A percentile compares a stretch with the other conserved stretches of the same genome.
Evolutionary conservation across 2,329 filamentous ascomycete genomes (phyloP).

Genomic region (Sclerotinia subarctica): DNA sequence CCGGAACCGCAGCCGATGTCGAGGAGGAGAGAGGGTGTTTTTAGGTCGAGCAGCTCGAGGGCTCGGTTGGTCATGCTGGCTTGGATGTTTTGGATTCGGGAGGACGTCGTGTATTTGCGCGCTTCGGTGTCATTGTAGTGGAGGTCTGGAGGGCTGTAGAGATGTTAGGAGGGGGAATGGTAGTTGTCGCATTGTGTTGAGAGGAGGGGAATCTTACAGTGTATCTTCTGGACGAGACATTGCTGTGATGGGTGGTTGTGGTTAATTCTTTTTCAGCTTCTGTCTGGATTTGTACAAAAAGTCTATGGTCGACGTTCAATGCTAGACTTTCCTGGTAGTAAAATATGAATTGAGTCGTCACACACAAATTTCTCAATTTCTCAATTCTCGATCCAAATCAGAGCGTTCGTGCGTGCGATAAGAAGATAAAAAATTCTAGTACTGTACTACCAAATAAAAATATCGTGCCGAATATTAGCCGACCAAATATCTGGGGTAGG

Average conservation of each 20-base stretch:
- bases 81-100: slow-evolving; percentile 93
- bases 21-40: slow-evolving; percentile 79
- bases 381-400: not conserved
- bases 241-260: slow-evolving; percentile 39
- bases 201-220: slow-evolving; percentile 56
- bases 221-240: slow-evolving; percentile 98
- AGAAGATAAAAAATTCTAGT: slow-evolving; percentile 16
- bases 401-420: slow-evolving; percentile 7
- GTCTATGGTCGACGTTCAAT: not conserved
- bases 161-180: slow-evolving; percentile 13
- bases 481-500: slow-evolving; percentile 19
- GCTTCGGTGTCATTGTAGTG: slow-evolving; percentile 97
- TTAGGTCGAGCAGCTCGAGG: slow-evolving; percentile 82
- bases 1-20: slow-evolving; percentile 97
- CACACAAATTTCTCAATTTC: slow-evolving; percentile 9
- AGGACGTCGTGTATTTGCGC: slow-evolving; percentile 94
- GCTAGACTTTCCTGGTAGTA: not conserved
- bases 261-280: not conserved
- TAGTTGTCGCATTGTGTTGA: slow-evolving; percentile 24
- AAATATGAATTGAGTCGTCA: not conserved
- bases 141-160: slow-evolving; percentile 78
- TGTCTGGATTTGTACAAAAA: not conserved
- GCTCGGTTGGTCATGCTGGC: slow-evolving; percentile 91
- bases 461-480: slow-evolving; percentile 21
- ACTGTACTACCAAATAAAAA: no score